These are phyloP conservation scores for Pseudotsuga menziesii DNA, from an alignment of 75 land plant genomes.

Conservation along the genomic window DNA sequence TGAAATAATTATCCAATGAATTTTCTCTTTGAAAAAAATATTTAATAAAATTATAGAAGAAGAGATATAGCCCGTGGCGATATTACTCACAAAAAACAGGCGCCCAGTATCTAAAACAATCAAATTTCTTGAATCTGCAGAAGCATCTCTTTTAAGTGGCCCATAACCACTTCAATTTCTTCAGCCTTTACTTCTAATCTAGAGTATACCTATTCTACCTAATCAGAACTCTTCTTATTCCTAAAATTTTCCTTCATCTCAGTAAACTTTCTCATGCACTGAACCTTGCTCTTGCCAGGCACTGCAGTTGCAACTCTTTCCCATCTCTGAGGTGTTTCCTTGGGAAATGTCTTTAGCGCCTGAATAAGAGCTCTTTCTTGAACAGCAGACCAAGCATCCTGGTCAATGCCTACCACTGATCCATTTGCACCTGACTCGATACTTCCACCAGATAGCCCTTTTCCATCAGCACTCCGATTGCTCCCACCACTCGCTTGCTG, in stretches of 20 bases:
- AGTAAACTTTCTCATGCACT: slow-evolving; percentile 91
- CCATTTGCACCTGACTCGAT: slow-evolving; percentile 29
- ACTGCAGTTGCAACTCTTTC: slow-evolving; percentile 91
- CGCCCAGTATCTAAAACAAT: not conserved
- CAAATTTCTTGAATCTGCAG: not conserved
- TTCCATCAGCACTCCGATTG: slow-evolving; percentile 9
- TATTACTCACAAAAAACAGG: not conserved
- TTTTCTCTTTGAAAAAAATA: too few species aligned
- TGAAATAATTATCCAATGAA: too few species aligned
- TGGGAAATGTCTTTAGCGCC: slow-evolving; percentile 91
- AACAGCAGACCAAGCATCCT: slow-evolving; percentile 72
- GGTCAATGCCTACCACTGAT: slow-evolving; percentile 35
- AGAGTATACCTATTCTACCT: not conserved
- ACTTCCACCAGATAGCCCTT: slow-evolving; percentile 9
- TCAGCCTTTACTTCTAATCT: not conserved
- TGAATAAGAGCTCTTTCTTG: slow-evolving; percentile 89
- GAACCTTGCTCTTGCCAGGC: slow-evolving; percentile 85
- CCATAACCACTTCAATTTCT: not conserved
- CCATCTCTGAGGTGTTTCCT: slow-evolving; percentile 90
- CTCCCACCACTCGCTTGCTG: slow-evolving; percentile 11
- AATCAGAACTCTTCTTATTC: slow-evolving; percentile 40
- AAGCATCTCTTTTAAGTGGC: slow-evolving; percentile 1
- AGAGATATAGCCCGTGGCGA: too few species aligned
- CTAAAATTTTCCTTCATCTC: slow-evolving; percentile 78
- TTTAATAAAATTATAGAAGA: too few species aligned